phyloP scores from a whole-genome alignment of 2,329 filamentous ascomycete genomes.

The Thielaviopsis ethacetica region DNA sequence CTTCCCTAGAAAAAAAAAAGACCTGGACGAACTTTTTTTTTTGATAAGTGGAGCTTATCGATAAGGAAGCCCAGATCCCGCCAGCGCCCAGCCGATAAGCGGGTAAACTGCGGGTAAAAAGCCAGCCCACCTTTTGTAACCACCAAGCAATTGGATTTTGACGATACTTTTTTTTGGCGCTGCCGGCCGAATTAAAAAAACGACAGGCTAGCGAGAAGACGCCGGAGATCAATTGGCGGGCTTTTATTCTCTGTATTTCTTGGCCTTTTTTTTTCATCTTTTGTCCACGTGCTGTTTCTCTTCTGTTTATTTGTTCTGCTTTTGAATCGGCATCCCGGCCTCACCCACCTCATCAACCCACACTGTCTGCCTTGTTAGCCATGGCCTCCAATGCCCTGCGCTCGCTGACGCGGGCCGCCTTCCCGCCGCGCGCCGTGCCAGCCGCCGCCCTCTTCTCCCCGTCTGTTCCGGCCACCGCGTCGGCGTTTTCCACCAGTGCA shows the following conservation, averaged over 20 bases:
- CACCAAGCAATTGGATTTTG: neutral
- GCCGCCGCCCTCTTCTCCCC: constrained; percentile 27
- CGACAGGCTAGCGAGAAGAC: neutral
- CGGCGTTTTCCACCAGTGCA: constrained; percentile 14
- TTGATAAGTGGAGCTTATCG: constrained; percentile 4
- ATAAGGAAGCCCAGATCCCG: neutral
- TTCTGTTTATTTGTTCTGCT: too few species aligned
- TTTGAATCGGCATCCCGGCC: too few species aligned
- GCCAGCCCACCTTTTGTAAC: neutral
- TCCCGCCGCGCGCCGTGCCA: constrained; percentile 15
- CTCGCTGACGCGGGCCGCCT: constrained; percentile 24
- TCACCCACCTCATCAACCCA: too few species aligned
- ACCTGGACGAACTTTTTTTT: constrained; percentile 10
- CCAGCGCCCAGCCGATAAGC: neutral
- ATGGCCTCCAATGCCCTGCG: constrained; percentile 28
- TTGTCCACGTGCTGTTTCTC: too few species aligned
- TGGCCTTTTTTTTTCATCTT: too few species aligned
- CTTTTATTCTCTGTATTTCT: too few species aligned
- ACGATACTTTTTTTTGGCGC: neutral
- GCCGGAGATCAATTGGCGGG: neutral
- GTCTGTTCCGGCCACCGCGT: too few species aligned
- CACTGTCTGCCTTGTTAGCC: constrained; percentile 2
- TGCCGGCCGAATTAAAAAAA: neutral
- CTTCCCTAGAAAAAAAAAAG: neutral
- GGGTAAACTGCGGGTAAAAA: neutral